These are phyloP conservation scores for Trichoderma lentiforme DNA, from an alignment of 2,329 filamentous ascomycete genomes.

Conservation along the genomic window DNA sequence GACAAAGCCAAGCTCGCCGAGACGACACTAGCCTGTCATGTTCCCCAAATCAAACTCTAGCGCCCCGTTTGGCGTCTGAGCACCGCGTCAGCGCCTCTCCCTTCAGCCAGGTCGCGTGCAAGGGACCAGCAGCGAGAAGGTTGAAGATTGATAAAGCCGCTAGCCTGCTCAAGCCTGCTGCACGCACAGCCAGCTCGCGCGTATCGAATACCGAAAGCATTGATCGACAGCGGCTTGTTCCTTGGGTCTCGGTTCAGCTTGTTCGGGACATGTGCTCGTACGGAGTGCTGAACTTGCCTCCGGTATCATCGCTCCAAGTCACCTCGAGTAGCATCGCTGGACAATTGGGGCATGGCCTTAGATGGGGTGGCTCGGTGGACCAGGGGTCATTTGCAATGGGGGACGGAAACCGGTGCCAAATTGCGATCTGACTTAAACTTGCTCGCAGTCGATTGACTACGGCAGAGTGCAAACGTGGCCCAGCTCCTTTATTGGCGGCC, in stretches of 20 bases:
- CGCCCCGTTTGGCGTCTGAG: background rate
- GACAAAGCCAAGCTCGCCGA: conserved; percentile 17
- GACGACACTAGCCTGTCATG: background rate
- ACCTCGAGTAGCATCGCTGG: background rate
- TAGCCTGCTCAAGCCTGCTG: background rate
- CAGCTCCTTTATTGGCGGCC: background rate
- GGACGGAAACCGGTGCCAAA: background rate
- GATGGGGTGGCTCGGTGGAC: background rate
- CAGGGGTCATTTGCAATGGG: background rate
- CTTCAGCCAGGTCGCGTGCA: conserved; percentile 8
- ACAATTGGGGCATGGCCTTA: background rate
- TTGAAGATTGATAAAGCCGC: background rate
- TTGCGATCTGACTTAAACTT: background rate
- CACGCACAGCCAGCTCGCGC: background rate
- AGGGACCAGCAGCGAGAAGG: background rate
- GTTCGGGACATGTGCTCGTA: background rate
- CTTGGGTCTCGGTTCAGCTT: conserved; percentile 1
- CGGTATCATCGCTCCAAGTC: background rate
- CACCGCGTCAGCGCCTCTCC: conserved; percentile 11
- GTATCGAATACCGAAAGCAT: background rate
- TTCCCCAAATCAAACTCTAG: conserved; percentile 9
- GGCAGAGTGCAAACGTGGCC: background rate
- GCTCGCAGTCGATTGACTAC: background rate
- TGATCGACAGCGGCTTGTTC: background rate
- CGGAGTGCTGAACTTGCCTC: background rate